Percentiles rank a stretch among this genome's conserved stretches.
Conservation (phyloP, 208 protist genomes). For the Leishmania aethiopica region DNA sequence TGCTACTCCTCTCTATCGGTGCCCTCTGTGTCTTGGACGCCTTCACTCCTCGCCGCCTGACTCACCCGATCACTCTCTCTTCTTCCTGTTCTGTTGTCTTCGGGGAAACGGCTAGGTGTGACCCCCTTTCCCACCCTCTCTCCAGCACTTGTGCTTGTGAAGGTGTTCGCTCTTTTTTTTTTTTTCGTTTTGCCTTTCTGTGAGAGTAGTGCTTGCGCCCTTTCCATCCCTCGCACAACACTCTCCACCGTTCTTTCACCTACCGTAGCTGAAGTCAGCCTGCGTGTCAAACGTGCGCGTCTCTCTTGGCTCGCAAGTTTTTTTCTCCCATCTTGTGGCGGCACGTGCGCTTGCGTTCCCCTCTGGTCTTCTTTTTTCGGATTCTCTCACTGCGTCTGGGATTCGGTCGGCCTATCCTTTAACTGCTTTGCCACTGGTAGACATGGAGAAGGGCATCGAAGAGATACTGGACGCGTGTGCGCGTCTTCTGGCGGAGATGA, state of each 20-base stretch:
- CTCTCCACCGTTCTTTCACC: neutral
- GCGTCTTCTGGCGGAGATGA: conserved; percentile 49
- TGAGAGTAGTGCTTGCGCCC: neutral
- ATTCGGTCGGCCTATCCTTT: neutral
- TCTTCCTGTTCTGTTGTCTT: neutral
- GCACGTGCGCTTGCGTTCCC: neutral
- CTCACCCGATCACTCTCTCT: conserved; percentile 4
- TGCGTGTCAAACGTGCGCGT: neutral
- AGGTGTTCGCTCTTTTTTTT: neutral
- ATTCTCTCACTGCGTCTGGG: neutral
- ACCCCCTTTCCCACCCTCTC: neutral
- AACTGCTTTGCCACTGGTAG: neutral
- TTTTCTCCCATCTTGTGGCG: neutral
- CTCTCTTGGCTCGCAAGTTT: neutral
- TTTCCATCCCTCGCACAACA: neutral
- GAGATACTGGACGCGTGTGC: conserved; percentile 46
- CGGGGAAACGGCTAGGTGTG: neutral
- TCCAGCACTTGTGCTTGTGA: neutral
- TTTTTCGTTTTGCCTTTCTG: neutral
- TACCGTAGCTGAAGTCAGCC: neutral
- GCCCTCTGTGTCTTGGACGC: neutral
- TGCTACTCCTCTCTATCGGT: neutral
- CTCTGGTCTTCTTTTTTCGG: neutral
- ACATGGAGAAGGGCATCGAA: conserved; percentile 40
- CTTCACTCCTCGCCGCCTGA: neutral